Conservation (phyloP, 139 green algal genomes). For the Haematococcus lacustris region DNA sequence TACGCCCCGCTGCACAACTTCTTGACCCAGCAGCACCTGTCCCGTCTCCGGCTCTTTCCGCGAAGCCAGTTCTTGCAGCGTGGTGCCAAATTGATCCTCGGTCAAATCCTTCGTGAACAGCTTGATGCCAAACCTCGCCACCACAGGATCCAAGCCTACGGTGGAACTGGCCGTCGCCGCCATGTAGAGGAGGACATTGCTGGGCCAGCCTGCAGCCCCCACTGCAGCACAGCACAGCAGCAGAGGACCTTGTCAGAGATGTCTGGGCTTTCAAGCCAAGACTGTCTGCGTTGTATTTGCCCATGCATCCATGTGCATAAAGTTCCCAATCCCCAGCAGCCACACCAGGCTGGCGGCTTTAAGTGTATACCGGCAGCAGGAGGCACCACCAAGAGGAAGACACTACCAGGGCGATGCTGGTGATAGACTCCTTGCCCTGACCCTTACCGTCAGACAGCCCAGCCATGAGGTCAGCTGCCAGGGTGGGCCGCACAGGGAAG, state of each 20-base stretch:
- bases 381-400: no score
- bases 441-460: constrained; percentile 14
- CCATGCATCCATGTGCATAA: no score
- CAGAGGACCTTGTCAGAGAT: no score
- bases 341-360: no score
- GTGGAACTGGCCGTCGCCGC: constrained; percentile 20
- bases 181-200: constrained; percentile 44
- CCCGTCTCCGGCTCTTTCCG: neutral
- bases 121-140: neutral
- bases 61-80: neutral
- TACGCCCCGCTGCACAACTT: neutral
- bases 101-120: neutral
- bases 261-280: no score
- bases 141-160: constrained; percentile 6
- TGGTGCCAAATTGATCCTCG: neutral
- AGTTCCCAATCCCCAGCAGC: no score
- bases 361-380: no score
- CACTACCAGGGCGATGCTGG: no score
- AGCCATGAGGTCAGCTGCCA: constrained; percentile 25
- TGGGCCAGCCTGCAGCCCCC: constrained; percentile 27
- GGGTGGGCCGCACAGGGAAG: constrained; percentile 18
- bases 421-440: no score
- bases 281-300: no score
- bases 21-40: neutral
- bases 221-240: neutral